A percentile compares a stretch with the other conserved stretches of the same genome.
These are phyloP conservation scores for Parasarocladium wereldwijsianum DNA, from an alignment of 2,329 filamentous ascomycete species.

Conservation along the genomic window DNA sequence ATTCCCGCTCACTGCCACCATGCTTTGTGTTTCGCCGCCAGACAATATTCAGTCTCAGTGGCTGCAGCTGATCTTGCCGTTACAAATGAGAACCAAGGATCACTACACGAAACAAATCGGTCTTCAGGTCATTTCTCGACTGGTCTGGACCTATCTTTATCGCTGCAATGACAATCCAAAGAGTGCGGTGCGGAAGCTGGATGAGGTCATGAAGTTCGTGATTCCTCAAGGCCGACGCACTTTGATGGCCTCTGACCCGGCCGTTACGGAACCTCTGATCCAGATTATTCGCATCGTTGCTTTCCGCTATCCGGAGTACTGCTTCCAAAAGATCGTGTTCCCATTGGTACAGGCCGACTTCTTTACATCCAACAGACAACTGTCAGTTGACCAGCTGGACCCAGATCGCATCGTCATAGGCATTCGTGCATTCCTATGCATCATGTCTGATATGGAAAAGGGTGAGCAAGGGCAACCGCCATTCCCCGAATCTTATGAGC, in stretches of 20 bases:
- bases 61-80: slow-evolving; percentile 63
- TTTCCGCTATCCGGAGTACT: slow-evolving; percentile 85
- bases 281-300: slow-evolving; percentile 91
- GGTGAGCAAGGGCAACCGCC: slow-evolving; percentile 63
- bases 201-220: slow-evolving; percentile 77
- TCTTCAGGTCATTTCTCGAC: slow-evolving; percentile 74
- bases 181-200: slow-evolving; percentile 61
- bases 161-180: slow-evolving; percentile 59
- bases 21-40: slow-evolving; percentile 75
- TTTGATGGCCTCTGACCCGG: slow-evolving; percentile 66
- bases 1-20: slow-evolving; percentile 74
- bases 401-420: slow-evolving; percentile 96
- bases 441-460: slow-evolving; percentile 86
- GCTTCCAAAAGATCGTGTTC: slow-evolving; percentile 86
- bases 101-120: slow-evolving; percentile 63
- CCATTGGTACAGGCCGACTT: slow-evolving; percentile 85
- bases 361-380: slow-evolving; percentile 61
- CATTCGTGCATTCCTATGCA: slow-evolving; percentile 82
- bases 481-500: slow-evolving; percentile 58
- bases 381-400: slow-evolving; percentile 83
- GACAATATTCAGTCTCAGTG: slow-evolving; percentile 79
- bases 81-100: slow-evolving; percentile 77
- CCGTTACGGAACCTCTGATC: slow-evolving; percentile 79
- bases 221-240: slow-evolving; percentile 64
- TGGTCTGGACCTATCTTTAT: slow-evolving; percentile 92